phyloP scores from a whole-genome alignment of 202 grass and related monocot species.

The Musa balbisiana region DNA sequence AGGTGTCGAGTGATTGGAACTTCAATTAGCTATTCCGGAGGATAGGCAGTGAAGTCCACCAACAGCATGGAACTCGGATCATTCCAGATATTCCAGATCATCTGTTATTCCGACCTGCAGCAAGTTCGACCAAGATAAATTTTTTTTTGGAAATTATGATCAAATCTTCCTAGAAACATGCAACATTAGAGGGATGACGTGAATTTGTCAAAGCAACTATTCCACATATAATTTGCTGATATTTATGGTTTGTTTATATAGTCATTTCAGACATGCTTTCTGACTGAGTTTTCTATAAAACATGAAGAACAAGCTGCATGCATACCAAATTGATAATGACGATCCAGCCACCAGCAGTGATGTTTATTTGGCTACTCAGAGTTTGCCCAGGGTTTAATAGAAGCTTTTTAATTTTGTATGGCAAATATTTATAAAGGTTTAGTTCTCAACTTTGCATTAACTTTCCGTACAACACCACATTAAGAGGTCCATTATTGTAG shows the following conservation, averaged over 20 bases:
- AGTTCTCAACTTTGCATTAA: too few species aligned
- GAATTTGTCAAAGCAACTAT: neutral
- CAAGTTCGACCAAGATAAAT: constrained; percentile 1
- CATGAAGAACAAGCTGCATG: too few species aligned
- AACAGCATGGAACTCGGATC: neutral
- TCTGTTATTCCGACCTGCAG: constrained; percentile 80
- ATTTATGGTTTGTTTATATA: neutral
- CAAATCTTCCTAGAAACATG: neutral
- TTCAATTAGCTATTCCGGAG: too few species aligned
- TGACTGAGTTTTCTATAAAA: neutral
- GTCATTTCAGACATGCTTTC: neutral
- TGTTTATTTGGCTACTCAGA: too few species aligned
- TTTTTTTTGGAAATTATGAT: neutral
- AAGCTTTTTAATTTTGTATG: too few species aligned
- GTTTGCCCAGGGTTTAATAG: too few species aligned
- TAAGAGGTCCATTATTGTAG: neutral
- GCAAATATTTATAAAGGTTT: too few species aligned
- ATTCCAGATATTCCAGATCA: constrained; percentile 82
- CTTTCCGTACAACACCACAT: too few species aligned
- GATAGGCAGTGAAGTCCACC: too few species aligned
- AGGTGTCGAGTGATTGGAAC: too few species aligned
- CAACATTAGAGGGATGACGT: neutral
- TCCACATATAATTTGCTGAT: neutral
- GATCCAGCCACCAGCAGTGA: too few species aligned
- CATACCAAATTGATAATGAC: too few species aligned